phyloP scores from a whole-genome alignment of 345 rosid genomes.

The Syzygium aqueum region DNA sequence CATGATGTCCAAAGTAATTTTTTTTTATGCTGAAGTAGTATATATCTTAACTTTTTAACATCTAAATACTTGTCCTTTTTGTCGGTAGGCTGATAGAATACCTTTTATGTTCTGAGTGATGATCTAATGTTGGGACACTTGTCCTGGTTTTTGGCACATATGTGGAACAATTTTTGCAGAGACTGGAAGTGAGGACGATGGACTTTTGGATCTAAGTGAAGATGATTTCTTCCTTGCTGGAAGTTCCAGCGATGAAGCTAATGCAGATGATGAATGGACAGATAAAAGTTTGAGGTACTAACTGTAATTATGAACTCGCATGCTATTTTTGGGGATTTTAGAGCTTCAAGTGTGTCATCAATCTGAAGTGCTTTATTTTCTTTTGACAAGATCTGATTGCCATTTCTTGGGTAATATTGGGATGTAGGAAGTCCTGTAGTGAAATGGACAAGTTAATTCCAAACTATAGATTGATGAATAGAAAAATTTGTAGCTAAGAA shows the following conservation, averaged over 20 bases:
- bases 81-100: background rate
- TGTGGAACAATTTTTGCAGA: slow-evolving; percentile 30
- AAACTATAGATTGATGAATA: background rate
- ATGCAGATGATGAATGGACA: slow-evolving; percentile 97
- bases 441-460: background rate
- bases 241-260: slow-evolving; percentile 96
- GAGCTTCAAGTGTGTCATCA: background rate
- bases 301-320: background rate
- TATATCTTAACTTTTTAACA: background rate
- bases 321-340: background rate
- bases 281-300: slow-evolving; percentile 86
- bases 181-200: slow-evolving; percentile 99
- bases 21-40: background rate
- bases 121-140: background rate
- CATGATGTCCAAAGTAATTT: background rate
- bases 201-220: slow-evolving; percentile 86
- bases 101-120: background rate
- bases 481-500: background rate
- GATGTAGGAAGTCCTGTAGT: background rate
- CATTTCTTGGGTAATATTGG: background rate
- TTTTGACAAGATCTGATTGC: background rate
- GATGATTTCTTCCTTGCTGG: slow-evolving; percentile 89
- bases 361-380: background rate
- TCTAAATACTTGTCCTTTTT: background rate
- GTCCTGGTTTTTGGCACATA: background rate